Base-by-base conservation (phyloP, 352 stramenopile species). In the Thraustochytrium sp. region DNA sequence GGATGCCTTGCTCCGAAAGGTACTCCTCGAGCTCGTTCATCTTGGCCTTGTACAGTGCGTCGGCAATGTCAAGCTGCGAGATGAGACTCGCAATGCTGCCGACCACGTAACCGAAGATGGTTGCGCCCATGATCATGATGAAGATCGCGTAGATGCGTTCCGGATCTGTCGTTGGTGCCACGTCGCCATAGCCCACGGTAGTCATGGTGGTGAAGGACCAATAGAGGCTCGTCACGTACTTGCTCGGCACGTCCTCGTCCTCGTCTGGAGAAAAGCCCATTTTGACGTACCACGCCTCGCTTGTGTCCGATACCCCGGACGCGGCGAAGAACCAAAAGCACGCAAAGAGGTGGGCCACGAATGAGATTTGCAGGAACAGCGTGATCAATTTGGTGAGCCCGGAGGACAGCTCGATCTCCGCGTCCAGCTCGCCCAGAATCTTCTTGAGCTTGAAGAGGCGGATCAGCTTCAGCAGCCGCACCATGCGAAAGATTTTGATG, bases 191-290 rank as follows among this genome's bases (percentile, higher is more conserved):
- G 31, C 90, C 90, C 11, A 92, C 89, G 4, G 90, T 93, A 1
- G 89, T 93, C 87, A 92, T 92, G 59, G 90, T 92, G 21, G 89
- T 92, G 72, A 92, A 91, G 4, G 88, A 85, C 90, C 89, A 93
- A 82, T 93, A 93, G 2, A 93, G 73, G 29, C 88, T 89, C 13
- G 87, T 85, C 26, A 92, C 84, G 86, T 92, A 93, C 34, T 88
- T 76, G 26, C 61, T 36, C 16, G 40, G 34, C 2, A 89, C 51
- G 63, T 90, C 61, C 16, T 88, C 26, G 31, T 82, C 49, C 18
- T 38, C 18, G 9, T 86, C 55, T 11, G 46, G 46, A 18, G 77
- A 80, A 56, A 56, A 80, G 0, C 77, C 62, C 11, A 46, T 4
- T 16, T 82, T 44, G 13, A 68, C 44, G 34, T 82, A 82, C 77